Base-by-base conservation (phyloP, 1,284 basidiomycete species). In the Boletellus deceptivus region DNA sequence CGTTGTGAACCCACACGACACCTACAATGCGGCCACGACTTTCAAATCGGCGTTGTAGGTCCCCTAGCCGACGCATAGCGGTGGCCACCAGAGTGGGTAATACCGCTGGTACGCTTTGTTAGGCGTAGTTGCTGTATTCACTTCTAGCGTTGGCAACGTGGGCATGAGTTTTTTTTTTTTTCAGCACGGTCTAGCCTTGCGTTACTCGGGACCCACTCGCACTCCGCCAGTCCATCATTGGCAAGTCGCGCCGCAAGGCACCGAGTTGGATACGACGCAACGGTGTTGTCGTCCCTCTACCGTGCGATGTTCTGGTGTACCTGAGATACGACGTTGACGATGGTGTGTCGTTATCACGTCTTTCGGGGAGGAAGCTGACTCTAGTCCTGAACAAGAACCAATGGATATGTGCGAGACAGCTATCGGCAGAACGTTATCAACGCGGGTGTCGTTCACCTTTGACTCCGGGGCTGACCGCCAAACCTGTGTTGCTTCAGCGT, bases 241-340 rank as follows among this genome's bases (percentile, higher is more conserved):
- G 67, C 70, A 35, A 48, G 63, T 38, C 67, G 69, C 53, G 58
- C 35, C 6, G 66, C 61, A 5, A 50, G 54, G 3, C 55, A 65
- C 45, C 75, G 74, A 52, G 68, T 7, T 25, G 24, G 24, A 6
- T 25, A 25, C 24, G 7, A 7, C 55, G 56, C 24, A 60, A 60
- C 29, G 57, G 55, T 3, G 52, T 58, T 16, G 45, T 52, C 16
- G 51, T 51, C 18, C 50, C 47, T 13, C 39, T 64, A 10, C 55
- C 25, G 57, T 67, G 29, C 62, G 68, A 13, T 63, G 69, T 44
- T 68, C 64, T n/a, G 6, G 63, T 55, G 67, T n/a, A 67, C 39
- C 69, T 34, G 27, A 34, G 60, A 36, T 71, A 71, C 42, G 69
- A 71, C 44, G 38, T 68, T 24, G 69, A 67, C 34, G 53, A 67